These are phyloP conservation scores for Aspergillus awamori DNA, from an alignment of 2,329 filamentous ascomycete species.

Conservation along the genomic window DNA sequence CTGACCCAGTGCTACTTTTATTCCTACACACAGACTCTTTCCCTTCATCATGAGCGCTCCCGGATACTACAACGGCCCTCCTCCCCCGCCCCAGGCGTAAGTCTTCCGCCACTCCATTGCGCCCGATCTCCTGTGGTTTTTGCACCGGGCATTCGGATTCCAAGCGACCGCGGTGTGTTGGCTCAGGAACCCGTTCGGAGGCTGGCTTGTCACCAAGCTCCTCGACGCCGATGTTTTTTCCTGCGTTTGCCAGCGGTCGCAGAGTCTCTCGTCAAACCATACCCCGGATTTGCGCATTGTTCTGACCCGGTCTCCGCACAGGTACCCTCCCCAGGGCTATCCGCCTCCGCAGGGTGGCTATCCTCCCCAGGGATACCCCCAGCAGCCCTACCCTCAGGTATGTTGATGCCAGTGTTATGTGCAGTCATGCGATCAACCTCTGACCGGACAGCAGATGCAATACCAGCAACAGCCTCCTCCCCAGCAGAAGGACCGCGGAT, in stretches of 20 bases:
- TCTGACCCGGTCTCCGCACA: slow-evolving; percentile 13
- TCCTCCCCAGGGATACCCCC: slow-evolving; percentile 31
- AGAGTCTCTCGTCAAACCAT: not conserved
- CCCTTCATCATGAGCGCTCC: slow-evolving; percentile 24
- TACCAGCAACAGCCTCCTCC: slow-evolving; percentile 55
- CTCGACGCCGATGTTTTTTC: not conserved
- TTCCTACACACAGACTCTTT: slow-evolving; percentile 8
- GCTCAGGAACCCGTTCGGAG: not conserved
- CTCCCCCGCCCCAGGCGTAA: slow-evolving; percentile 45
- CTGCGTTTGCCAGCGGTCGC: not conserved
- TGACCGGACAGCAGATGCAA: slow-evolving; percentile 40
- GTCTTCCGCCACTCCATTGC: slow-evolving; percentile 18
- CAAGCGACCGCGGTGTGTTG: slow-evolving; percentile 3
- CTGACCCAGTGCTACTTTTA: slow-evolving; percentile 5
- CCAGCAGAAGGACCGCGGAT: slow-evolving; percentile 54
- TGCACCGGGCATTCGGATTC: not conserved
- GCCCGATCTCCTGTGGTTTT: not conserved
- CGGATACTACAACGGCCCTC: slow-evolving; percentile 32
- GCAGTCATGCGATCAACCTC: not conserved
- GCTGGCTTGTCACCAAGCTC: not conserved
- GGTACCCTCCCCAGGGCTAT: slow-evolving; percentile 42
- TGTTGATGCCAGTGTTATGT: slow-evolving; percentile 16
- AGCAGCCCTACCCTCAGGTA: slow-evolving; percentile 35
- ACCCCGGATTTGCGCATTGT: not conserved
- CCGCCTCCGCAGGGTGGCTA: slow-evolving; percentile 27